These are phyloP conservation scores for Sistotremastrum niveocremeum DNA, from an alignment of 768 basidiomycete species.

Conservation along the genomic window DNA sequence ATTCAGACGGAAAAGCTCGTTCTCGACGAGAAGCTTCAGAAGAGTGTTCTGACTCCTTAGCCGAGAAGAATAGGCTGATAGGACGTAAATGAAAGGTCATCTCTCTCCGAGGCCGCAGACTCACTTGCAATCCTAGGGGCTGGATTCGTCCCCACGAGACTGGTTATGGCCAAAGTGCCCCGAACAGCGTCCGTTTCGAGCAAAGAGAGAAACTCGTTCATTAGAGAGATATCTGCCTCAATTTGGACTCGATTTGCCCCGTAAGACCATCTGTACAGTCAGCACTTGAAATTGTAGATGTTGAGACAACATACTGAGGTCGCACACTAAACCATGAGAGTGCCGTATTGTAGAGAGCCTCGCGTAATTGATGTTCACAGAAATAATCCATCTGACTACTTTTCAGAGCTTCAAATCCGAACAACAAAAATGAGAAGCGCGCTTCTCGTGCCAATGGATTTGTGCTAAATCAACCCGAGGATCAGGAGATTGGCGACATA, in stretches of 20 bases:
- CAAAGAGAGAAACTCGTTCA: slow-evolving; percentile 72
- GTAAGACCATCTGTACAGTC: slow-evolving; percentile 68
- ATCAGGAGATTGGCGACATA: background rate
- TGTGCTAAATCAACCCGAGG: slow-evolving; percentile 36
- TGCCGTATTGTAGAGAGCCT: slow-evolving; percentile 63
- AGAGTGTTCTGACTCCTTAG: slow-evolving; percentile 61
- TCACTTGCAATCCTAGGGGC: slow-evolving; percentile 47
- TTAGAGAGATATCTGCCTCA: slow-evolving; percentile 73
- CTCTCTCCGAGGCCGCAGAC: slow-evolving; percentile 30
- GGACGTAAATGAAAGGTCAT: slow-evolving; percentile 16
- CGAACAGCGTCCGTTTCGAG: slow-evolving; percentile 63
- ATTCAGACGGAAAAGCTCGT: slow-evolving; percentile 71
- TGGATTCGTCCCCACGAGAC: background rate
- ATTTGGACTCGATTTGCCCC: slow-evolving; percentile 90
- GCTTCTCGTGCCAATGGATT: slow-evolving; percentile 86
- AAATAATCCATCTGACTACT: slow-evolving; percentile 76
- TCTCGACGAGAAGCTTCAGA: slow-evolving; percentile 75
- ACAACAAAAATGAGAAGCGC: slow-evolving; percentile 80
- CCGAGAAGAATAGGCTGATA: slow-evolving; percentile 39
- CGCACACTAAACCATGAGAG: slow-evolving; percentile 88
- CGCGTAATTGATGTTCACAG: slow-evolving; percentile 64
- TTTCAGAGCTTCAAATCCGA: slow-evolving; percentile 85
- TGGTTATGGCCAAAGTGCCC: slow-evolving; percentile 21
- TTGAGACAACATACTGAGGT: slow-evolving; percentile 56
- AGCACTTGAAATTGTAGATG: background rate